A percentile compares a stretch with the other conserved stretches of the same genome.
These are phyloP conservation scores for Candida manassasensis DNA, from an alignment of 805 yeast species.

Conservation along the genomic window DNA sequence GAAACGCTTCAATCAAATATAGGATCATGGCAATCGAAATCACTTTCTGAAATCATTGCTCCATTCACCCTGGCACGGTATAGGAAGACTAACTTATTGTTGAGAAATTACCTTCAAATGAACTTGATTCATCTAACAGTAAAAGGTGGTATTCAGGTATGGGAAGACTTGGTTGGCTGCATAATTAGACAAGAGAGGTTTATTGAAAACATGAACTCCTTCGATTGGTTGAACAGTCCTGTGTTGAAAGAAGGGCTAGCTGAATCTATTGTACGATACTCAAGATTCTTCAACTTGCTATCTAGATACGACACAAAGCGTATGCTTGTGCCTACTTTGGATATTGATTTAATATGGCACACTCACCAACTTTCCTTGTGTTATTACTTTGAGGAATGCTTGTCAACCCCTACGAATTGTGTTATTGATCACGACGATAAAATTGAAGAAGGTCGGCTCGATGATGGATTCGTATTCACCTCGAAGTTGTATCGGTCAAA, in stretches of 20 bases:
- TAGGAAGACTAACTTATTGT: not conserved
- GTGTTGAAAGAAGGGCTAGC: constrained; percentile 2
- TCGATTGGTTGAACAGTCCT: constrained; percentile 9
- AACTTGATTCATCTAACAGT: constrained; percentile 9
- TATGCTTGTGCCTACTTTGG: constrained; percentile 10
- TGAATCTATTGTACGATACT: constrained; percentile 6
- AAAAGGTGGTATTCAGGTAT: constrained; percentile 1
- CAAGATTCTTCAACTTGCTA: constrained; percentile 6
- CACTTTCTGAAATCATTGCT: too few relatives aligned
- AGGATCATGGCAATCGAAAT: too few relatives aligned
- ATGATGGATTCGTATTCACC: constrained; percentile 14
- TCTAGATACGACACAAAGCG: not conserved
- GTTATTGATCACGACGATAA: constrained; percentile 22
- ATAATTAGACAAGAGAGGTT: constrained; percentile 9
- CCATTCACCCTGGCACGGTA: too few relatives aligned
- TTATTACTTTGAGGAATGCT: constrained; percentile 5
- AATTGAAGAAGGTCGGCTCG: constrained; percentile 17
- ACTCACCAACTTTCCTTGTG: constrained; percentile 8
- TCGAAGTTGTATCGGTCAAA: constrained; percentile 11
- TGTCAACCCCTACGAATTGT: not conserved
- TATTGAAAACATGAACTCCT: constrained; percentile 9
- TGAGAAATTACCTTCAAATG: constrained; percentile 8
- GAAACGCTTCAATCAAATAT: too few relatives aligned
- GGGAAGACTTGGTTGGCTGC: constrained; percentile 12
- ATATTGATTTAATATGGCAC: constrained; percentile 12